A percentile compares a stretch with the other conserved stretches of the same genome.
phyloP scores from a whole-genome alignment of 208 protist genomes.

The Trypanosoma lewisi region DNA sequence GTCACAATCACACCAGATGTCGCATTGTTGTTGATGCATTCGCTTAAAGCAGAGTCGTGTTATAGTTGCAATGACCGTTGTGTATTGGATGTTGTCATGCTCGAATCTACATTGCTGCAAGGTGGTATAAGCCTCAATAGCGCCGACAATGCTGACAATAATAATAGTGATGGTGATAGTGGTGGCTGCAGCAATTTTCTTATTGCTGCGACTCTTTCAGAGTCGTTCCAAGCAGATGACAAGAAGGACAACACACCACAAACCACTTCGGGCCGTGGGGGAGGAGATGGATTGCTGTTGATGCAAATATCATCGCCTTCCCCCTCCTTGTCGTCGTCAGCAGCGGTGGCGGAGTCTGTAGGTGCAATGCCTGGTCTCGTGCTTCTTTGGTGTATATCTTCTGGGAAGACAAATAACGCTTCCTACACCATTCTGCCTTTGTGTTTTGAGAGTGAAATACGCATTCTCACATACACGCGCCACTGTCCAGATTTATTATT shows the following conservation, averaged over 20 bases:
- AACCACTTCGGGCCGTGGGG: neutral
- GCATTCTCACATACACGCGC: slow-evolving; percentile 16
- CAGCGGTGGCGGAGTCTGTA: neutral
- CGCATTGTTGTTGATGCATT: slow-evolving; percentile 27
- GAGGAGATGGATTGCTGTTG: neutral
- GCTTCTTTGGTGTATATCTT: slow-evolving; percentile 49
- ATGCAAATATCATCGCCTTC: neutral
- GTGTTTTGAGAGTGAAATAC: slow-evolving; percentile 20
- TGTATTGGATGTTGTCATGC: slow-evolving; percentile 21
- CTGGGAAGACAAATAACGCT: neutral
- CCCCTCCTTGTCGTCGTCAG: slow-evolving; percentile 7
- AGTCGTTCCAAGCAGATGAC: slow-evolving; percentile 4
- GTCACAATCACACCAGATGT: slow-evolving; percentile 28
- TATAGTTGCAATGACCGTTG: slow-evolving; percentile 18
- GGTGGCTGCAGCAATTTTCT: neutral
- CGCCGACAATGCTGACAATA: neutral
- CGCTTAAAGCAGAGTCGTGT: slow-evolving; percentile 24
- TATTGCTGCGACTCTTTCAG: slow-evolving; percentile 14
- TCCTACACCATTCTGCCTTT: neutral
- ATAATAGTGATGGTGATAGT: neutral
- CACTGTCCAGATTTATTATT: slow-evolving; percentile 21
- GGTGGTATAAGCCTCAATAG: too few species aligned
- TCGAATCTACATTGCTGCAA: too few species aligned
- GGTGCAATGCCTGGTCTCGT: slow-evolving; percentile 37
- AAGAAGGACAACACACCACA: slow-evolving; percentile 1